Base-by-base conservation (phyloP, 345 rosid genomes). In the Hypericum perforatum region DNA sequence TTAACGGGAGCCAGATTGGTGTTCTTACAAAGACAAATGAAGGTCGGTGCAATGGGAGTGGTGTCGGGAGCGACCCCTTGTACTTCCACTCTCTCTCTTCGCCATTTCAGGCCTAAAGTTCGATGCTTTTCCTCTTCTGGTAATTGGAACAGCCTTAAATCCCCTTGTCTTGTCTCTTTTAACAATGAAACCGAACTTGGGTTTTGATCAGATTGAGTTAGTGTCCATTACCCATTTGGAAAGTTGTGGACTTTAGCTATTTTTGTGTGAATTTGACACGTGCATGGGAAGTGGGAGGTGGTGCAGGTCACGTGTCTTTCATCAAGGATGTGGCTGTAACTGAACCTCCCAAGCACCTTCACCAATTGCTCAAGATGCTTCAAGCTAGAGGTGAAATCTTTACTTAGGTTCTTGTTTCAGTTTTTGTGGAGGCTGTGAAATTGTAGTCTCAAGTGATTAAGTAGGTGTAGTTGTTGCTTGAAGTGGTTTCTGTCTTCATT, bases 321-420 rank as follows among this genome's bases (percentile, higher is more conserved):
- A 75, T 84, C 62, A 78, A 82, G 71, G 85, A 82, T 65, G 68
- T 84, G 14, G 94, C 90, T 53, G 85, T 62, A 13, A 65, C 87
- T 44, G 71, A 78, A 61, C 94, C 87, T 68, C 89, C 89, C 12
- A 49, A 68, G 67, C 75, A 84, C 75, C 94, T 87, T 58, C 73
- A 49, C 12, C 62, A 75, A 59, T 80, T 84, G 74, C 78, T 87
- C 61, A 82, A 78, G 61, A 72, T 87, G 68, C 96, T 84, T 71
- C 78, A 67, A 59, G 75, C 82, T n/a, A 82, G 69, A 79, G 94
- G 89, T 87, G 52, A 22, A 22, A 22, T 22, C 1, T 22, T 22
- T 22, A 22, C 32, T 22, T 22, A 1, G 32, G 32, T 22, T n/a
- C n/a, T n/a, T n/a, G n/a, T n/a, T 22, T 22, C 32, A 22, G 1